Evolutionary conservation across 371 early-diverging fungal genomes (phyloP).

Genomic region (Paraphysoderma sedebokerense): DNA sequence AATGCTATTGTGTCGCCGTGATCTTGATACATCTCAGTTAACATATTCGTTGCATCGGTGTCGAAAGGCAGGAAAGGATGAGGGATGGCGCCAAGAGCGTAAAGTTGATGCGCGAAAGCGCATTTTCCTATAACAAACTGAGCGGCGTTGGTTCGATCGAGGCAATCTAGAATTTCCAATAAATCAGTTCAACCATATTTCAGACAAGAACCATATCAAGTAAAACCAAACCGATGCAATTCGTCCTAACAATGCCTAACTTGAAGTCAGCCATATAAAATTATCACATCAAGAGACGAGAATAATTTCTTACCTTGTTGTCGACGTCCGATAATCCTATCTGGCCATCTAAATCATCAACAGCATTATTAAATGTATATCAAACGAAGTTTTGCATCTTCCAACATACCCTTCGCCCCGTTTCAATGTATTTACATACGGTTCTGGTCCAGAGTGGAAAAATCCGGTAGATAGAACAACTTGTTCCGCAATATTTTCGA

Average conservation of each 20-base stretch:
- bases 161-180: too few relatives aligned
- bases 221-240: too few relatives aligned
- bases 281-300: constrained; percentile 3
- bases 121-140: constrained; percentile 94
- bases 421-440: constrained; percentile 30
- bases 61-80: constrained; percentile 73
- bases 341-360: too few relatives aligned
- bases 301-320: too few relatives aligned
- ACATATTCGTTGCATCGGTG: constrained; percentile 73
- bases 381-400: too few relatives aligned
- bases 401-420: constrained; percentile 14
- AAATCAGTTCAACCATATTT: too few relatives aligned
- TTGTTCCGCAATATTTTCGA: constrained; percentile 78
- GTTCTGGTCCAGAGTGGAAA: constrained; percentile 76
- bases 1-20: constrained; percentile 97
- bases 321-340: too few relatives aligned
- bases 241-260: constrained; percentile 86
- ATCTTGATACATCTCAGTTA: constrained; percentile 95
- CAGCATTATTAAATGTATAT: too few relatives aligned
- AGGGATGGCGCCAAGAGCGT: constrained; percentile 67
- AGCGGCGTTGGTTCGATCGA: constrained; percentile 98
- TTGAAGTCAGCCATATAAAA: constrained; percentile 21
- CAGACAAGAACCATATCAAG: too few relatives aligned
- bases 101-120: constrained; percentile 78
- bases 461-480: constrained; percentile 92